These are phyloP conservation scores for Ascochyta fabae DNA, from an alignment of 2,329 filamentous ascomycete species.

Conservation along the genomic window DNA sequence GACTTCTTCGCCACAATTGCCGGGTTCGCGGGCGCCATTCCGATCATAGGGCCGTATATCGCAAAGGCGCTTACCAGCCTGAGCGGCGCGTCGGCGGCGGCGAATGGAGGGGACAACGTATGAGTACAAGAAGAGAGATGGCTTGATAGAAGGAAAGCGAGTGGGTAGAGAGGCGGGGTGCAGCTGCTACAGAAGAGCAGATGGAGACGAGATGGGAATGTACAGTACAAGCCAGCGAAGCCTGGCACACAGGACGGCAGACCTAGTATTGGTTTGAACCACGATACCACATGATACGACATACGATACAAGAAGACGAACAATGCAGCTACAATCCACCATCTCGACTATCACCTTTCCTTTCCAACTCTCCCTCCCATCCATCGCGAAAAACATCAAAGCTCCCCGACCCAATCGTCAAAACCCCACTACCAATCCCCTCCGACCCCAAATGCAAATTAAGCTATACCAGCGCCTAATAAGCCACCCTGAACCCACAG, in stretches of 20 bases:
- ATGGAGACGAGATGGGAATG: not conserved
- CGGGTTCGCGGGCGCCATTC: slow-evolving; percentile 82
- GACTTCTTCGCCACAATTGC: slow-evolving; percentile 95
- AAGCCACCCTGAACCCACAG: too few relatives aligned
- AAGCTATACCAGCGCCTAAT: too few relatives aligned
- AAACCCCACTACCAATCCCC: too few relatives aligned
- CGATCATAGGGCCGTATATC: slow-evolving; percentile 86
- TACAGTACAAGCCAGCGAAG: slow-evolving; percentile 3
- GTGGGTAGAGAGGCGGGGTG: not conserved
- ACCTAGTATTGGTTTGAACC: not conserved
- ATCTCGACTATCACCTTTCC: too few relatives aligned
- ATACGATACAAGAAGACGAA: not conserved
- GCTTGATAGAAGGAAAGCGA: not conserved
- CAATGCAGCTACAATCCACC: not conserved
- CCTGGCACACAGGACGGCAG: not conserved
- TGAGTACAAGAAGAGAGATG: not conserved
- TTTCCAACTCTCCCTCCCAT: too few relatives aligned
- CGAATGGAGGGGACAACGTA: slow-evolving; percentile 11
- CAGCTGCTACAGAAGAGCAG: not conserved
- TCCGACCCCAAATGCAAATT: too few relatives aligned
- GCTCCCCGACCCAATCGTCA: too few relatives aligned
- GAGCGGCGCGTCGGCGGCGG: slow-evolving; percentile 12
- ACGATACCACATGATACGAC: slow-evolving; percentile 7
- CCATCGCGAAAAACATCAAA: too few relatives aligned
- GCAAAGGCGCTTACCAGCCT: slow-evolving; percentile 73